Evolutionary conservation across 768 basidiomycete species (phyloP).

Genomic region (Tricholoma saponaceum): DNA sequence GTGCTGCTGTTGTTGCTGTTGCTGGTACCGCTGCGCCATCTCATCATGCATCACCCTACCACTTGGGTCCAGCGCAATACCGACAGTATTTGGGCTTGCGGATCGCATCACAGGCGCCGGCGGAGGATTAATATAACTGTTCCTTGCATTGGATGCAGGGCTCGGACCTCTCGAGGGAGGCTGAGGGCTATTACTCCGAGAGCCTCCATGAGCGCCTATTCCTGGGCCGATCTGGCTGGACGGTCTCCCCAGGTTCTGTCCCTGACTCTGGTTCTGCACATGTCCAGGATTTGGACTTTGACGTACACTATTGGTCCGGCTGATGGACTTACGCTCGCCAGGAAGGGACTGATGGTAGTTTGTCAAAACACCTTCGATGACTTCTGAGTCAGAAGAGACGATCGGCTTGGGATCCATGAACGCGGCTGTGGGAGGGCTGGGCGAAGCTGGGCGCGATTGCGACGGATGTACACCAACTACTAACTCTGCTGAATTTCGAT

Average conservation of each 20-base stretch:
- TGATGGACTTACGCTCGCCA: slow-evolving; percentile 68
- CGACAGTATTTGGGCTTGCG: slow-evolving; percentile 75
- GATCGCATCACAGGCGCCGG: slow-evolving; percentile 41
- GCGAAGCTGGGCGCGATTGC: slow-evolving; percentile 69
- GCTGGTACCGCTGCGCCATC: slow-evolving; percentile 60
- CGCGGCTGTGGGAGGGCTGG: slow-evolving; percentile 66
- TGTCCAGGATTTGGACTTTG: slow-evolving; percentile 19
- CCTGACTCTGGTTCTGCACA: slow-evolving; percentile 12
- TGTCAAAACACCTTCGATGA: slow-evolving; percentile 67
- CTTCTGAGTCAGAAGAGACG: slow-evolving; percentile 40
- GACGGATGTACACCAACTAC: slow-evolving; percentile 78
- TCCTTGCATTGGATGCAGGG: slow-evolving; percentile 38
- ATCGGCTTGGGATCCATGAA: slow-evolving; percentile 67
- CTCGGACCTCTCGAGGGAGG: slow-evolving; percentile 55
- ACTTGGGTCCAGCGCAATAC: slow-evolving; percentile 76
- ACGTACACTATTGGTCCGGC: slow-evolving; percentile 46
- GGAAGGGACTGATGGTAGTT: slow-evolving; percentile 86
- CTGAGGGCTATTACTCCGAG: slow-evolving; percentile 58
- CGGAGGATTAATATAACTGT: slow-evolving; percentile 37
- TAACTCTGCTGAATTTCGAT: slow-evolving; percentile 68
- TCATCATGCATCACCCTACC: slow-evolving; percentile 81
- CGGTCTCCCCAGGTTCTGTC: slow-evolving; percentile 45
- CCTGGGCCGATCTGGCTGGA: slow-evolving; percentile 67
- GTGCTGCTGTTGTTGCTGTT: slow-evolving; percentile 27
- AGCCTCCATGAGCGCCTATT: slow-evolving; percentile 68